Base-by-base conservation (phyloP, 495 filamentous ascomycete species). In the Oidiodendron maius region DNA sequence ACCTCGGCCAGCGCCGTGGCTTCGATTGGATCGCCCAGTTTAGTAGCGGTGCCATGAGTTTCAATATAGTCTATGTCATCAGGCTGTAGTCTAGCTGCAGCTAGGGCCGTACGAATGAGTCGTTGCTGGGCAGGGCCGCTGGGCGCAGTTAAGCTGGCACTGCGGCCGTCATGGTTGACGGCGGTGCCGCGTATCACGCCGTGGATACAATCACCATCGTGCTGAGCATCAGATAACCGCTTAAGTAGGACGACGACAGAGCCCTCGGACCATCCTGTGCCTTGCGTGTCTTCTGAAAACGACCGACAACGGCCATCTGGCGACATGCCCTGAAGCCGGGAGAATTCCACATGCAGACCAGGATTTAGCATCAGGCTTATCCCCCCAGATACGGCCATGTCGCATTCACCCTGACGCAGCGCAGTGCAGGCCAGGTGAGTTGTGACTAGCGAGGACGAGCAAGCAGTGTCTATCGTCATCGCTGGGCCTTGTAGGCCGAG, bases 401-500 rank as follows among this genome's bases (percentile, higher is more conserved):
- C 57, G 0, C 66, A 66, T 28, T 75, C 73, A 3, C 71, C 69
- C 11, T 74, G 68, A 67, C 84, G 83, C 20, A 94, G 70, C 2
- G 87, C 83, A 53, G 86, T 88, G 59, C 89, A 91, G 42, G 88
- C 89, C 28, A 89, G 64, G 55, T 94, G 74, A 40, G 77, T 55
- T 20, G 74, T 71, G 38, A 71, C 66, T 51, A 77, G 56, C 39
- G 83, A 88, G 6, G 87, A 91, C 2, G 89, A 93, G 61, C 89
- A 94, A 24, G 88, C 89, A 4, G 89, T 91, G 58, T 95, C 88
- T 16, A 89, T 73, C 22, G 82, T 89, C 56, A 86, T 83, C 48
- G 85, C 70, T 1, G 71, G 67, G 8, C 78, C 75, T 34, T 72
- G 64, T 47, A 77, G 65, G 55, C 77, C 71, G 48, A 77, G 75